Base-by-base conservation (phyloP, 192 early-diverging fungal species). In the Glomus cerebriforme region DNA sequence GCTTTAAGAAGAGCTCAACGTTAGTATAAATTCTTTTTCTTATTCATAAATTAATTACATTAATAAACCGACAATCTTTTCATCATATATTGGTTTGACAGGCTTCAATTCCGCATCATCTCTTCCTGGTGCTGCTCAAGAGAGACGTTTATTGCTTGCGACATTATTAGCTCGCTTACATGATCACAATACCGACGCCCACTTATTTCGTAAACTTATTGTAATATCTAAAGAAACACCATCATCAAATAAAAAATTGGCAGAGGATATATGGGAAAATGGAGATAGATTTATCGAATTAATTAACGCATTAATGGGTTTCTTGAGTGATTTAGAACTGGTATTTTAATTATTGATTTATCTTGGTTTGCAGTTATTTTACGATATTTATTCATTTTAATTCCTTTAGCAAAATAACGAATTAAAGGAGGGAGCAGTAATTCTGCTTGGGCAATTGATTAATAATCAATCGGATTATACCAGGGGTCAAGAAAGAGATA, bases 181-280 rank as follows among this genome's bases (percentile, higher is more conserved):
- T 66, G 45, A 17, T 26, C n/a, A 77, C 63, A 63, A 66, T 43
- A 63, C 65, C 29, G 75, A 77, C 24, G 39, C 6, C 9, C n/a
- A 22, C 22, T 26, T 77, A 6, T 77, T 77, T 29, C 32, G 75
- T n/a, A 65, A 64, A 49, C 43, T 77, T 17, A 47, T 17, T n/a
- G 9, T 26, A 66, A 66, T 77, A 22, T 77, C 75, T 31, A 77
- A 43, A 19, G 75, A 77, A 19, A 66, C 63, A 22, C 24, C 37
- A 8, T 77, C 66, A 47, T 66, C 60, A 15, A 43, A 66, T 43
- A 34, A 24, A 4, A 27, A 45, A 34, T 19, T 31, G 10, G n/a
- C 75, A 10, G 35, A 43, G 27, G 75, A 77, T 47, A 66, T 77
- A 17, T 77, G 75, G 75, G 75, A 77, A 67, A 66, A 67, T 66